Conservation (phyloP, 495 filamentous ascomycete species). For the Chlorociboria aeruginascens region DNA sequence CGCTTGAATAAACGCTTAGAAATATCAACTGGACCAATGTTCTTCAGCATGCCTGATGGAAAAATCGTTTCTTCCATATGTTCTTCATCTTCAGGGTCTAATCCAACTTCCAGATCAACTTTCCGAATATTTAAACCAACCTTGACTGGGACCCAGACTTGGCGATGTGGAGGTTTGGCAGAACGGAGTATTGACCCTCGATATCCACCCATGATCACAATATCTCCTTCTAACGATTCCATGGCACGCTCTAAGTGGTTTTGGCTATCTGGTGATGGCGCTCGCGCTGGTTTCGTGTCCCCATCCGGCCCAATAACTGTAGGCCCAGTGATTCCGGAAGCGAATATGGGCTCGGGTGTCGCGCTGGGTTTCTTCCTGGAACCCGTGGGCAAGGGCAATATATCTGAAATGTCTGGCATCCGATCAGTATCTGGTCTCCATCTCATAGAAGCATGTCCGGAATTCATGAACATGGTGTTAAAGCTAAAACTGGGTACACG, state of each 20-base stretch:
- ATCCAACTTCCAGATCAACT: constrained; percentile 80
- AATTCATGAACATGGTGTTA: constrained; percentile 24
- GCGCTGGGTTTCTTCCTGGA: too few relatives aligned
- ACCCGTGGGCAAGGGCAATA: too few relatives aligned
- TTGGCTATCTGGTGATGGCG: constrained; percentile 2
- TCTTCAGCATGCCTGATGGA: constrained; percentile 72
- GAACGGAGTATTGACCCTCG: constrained; percentile 81
- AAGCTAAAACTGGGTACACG: constrained; percentile 32
- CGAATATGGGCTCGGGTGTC: background rate
- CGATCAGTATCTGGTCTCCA: constrained; percentile 28
- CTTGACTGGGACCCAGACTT: constrained; percentile 90
- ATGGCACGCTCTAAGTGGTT: constrained; percentile 48
- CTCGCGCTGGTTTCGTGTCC: background rate
- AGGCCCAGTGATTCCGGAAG: background rate
- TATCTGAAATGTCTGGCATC: constrained; percentile 17
- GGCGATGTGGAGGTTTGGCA: constrained; percentile 59
- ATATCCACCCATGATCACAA: constrained; percentile 87
- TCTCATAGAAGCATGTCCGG: constrained; percentile 16
- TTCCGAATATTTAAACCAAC: constrained; percentile 86
- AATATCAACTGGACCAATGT: constrained; percentile 89
- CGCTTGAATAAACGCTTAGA: constrained; percentile 70
- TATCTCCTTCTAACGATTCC: constrained; percentile 63
- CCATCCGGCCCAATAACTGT: background rate
- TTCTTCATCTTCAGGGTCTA: constrained; percentile 77
- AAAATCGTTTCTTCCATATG: constrained; percentile 70